A percentile compares a stretch with the other conserved stretches of the same genome.
Conservation (phyloP, 1,139 yeast genomes). For the Hansenula lynferdii region DNA sequence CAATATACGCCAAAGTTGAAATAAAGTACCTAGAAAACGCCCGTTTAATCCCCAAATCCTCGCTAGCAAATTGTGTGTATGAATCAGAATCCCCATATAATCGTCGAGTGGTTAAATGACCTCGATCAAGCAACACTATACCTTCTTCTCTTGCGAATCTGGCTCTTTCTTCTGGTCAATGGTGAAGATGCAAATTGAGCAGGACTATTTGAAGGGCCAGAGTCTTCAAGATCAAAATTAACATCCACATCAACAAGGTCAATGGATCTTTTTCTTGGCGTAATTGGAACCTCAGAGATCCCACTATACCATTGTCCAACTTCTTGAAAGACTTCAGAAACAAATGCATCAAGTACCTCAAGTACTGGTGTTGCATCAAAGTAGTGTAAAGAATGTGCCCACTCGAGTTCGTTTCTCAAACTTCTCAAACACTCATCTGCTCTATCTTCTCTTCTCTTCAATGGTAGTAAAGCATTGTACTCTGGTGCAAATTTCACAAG, state of each 20-base stretch:
- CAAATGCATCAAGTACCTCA: neutral
- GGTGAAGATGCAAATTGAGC: neutral
- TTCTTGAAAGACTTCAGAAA: neutral
- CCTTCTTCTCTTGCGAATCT: conserved; percentile 1
- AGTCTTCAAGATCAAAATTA: neutral
- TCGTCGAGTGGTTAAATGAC: too few species aligned
- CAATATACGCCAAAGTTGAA: too few species aligned
- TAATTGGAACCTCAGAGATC: neutral
- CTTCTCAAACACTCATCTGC: neutral
- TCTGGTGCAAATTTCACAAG: neutral
- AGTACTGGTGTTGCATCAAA: too few species aligned
- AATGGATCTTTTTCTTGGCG: conserved; percentile 4
- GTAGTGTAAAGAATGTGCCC: neutral
- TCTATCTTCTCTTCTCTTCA: neutral
- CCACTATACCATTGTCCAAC: neutral
- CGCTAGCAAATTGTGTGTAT: too few species aligned
- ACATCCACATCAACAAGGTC: conserved; percentile 2
- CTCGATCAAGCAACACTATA: neutral
- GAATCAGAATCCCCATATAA: too few species aligned
- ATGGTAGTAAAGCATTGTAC: neutral
- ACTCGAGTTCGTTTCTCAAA: neutral
- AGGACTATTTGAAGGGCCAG: neutral
- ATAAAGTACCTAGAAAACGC: too few species aligned
- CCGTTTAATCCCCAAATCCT: too few species aligned
- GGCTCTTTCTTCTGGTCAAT: neutral